Percentiles rank a stretch among this genome's conserved stretches.
Conservation (phyloP, 129 eudicot species). For the Flaveria ramosissima region DNA sequence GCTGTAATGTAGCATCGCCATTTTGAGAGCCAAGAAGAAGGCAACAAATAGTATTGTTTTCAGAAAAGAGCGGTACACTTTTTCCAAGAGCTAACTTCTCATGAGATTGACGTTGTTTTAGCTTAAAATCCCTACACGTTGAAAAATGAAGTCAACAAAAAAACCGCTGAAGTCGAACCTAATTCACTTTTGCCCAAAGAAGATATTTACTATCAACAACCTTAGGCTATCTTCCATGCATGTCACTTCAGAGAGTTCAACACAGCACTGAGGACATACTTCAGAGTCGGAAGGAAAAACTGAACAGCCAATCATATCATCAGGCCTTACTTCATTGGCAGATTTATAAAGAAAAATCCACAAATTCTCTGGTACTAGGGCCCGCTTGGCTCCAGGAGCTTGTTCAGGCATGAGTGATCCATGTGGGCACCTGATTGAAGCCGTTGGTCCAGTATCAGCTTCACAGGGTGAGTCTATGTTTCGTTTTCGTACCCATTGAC, state of each 20-base stretch:
- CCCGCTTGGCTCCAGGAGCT: slow-evolving; percentile 89
- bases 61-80: slow-evolving; percentile 46
- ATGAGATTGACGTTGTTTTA: slow-evolving; percentile 83
- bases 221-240: slow-evolving; percentile 66
- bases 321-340: slow-evolving; percentile 75
- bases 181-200: neutral
- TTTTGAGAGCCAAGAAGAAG: slow-evolving; percentile 83
- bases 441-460: slow-evolving; percentile 97
- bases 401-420: slow-evolving; percentile 91
- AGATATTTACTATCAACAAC: slow-evolving; percentile 34
- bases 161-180: slow-evolving; percentile 6
- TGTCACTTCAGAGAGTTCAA: slow-evolving; percentile 70
- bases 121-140: slow-evolving; percentile 74
- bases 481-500: slow-evolving; percentile 90
- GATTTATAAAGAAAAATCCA: slow-evolving; percentile 73
- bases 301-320: slow-evolving; percentile 68
- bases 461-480: slow-evolving; percentile 78
- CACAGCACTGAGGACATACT: slow-evolving; percentile 60
- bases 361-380: slow-evolving; percentile 76
- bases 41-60: slow-evolving; percentile 68
- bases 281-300: slow-evolving; percentile 66
- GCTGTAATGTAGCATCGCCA: slow-evolving; percentile 79
- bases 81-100: slow-evolving; percentile 83
- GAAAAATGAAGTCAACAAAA: slow-evolving; percentile 24
- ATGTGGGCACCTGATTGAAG: slow-evolving; percentile 86